phyloP scores from a whole-genome alignment of 1,139 yeast genomes.

The Debaryomyces robertsiae region DNA sequence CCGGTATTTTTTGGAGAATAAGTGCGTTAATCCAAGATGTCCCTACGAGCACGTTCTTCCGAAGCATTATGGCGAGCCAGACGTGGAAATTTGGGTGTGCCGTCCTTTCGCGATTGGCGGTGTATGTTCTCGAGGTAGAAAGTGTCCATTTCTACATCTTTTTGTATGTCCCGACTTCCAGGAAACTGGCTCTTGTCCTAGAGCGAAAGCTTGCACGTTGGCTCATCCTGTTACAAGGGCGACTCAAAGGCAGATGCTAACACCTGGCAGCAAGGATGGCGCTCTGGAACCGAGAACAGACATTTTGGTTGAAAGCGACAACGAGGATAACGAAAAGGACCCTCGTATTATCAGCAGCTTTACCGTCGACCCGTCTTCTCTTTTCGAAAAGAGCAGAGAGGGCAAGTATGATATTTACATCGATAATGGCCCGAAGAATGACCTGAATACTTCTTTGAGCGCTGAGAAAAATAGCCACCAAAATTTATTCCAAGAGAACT shows the following conservation, averaged over 20 bases:
- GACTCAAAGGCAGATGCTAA: constrained; percentile 31
- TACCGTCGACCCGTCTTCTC: constrained; percentile 33
- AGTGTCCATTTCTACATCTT: constrained; percentile 60
- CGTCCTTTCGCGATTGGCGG: constrained; percentile 70
- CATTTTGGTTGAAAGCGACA: constrained; percentile 33
- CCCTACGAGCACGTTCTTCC: constrained; percentile 49
- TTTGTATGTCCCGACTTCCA: constrained; percentile 74
- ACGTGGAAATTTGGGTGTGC: constrained; percentile 53
- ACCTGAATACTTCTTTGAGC: constrained; percentile 7
- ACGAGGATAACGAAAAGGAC: constrained; percentile 17
- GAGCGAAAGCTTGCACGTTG: constrained; percentile 51
- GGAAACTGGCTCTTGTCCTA: constrained; percentile 58
- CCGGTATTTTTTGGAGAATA: constrained; percentile 48
- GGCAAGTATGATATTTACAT: constrained; percentile 34
- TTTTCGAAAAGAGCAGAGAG: constrained; percentile 24
- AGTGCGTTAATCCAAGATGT: constrained; percentile 60
- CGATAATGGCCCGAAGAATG: constrained; percentile 20
- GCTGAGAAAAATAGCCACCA: constrained; percentile 12
- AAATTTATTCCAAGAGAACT: constrained; percentile 13
- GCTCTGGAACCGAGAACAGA: constrained; percentile 25
- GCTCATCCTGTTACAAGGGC: constrained; percentile 44
- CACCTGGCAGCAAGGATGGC: constrained; percentile 17
- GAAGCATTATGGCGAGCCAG: constrained; percentile 38
- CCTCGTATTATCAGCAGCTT: constrained; percentile 33
- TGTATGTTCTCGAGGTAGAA: constrained; percentile 62